Evolutionary conservation across 805 yeast species (phyloP), one percentile per base, ranked within the genome.

Genomic region (Starmerella stigmatis): DNA sequence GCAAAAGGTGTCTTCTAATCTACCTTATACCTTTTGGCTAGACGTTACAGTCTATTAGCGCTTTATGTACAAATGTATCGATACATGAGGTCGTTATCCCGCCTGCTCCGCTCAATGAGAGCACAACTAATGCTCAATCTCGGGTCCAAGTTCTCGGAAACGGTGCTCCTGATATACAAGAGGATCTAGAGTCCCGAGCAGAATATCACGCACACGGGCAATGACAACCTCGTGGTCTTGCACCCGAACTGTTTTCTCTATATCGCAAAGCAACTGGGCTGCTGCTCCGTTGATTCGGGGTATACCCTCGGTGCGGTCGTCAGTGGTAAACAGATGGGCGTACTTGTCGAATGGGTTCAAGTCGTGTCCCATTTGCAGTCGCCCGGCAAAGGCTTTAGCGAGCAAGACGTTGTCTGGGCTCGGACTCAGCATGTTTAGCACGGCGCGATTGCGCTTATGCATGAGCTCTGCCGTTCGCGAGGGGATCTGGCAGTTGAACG

Each of bases 211-310:
- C 4, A 89, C 94, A 48, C 75, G 71, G 3, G 85, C 95, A 4
- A 86, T 76, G 92, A 96, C 85, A 3, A 89, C 76, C 59, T 88
- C 95, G 64, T 89, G 97, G 57, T 82, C 86, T 49, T 82, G 86
- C 1, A 86, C 79, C 10, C 51, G 47, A n/a, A 59, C 28, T 12
- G 55, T 51, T 26, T 54, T 40, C 26, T 46, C 34, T 6, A 56
- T 50, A 27, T 44, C 41, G 41, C 67, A 64, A 29, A 59, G 51
- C 36, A 64, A 51, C 4, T 55, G 52, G 16, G 61, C 52, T 21
- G 46, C 43, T 8, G 64, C 54, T 26, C 41, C 45, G n/a, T 40
- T 35, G 16, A 63, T 38, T 3, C 51, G 33, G 2, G 67, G 66
- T 12, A 64, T 47, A 13, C 51, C 56, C 7, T 43, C 34, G 3